Evolutionary conservation across 1,284 basidiomycete genomes (phyloP).

Genomic region (Puccinia sorghi): DNA sequence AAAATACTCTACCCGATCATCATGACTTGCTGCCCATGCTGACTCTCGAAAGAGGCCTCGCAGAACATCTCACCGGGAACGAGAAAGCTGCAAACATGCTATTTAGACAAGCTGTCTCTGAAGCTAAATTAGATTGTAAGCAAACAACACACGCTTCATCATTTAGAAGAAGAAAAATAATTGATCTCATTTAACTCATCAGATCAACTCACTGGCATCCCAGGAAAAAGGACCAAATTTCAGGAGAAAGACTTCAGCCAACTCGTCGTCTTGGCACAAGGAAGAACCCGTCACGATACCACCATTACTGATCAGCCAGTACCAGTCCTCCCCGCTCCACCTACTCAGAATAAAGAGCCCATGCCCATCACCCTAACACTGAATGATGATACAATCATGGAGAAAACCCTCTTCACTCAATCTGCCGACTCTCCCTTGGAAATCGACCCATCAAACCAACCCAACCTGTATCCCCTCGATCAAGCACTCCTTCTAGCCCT

Average conservation of each 20-base stretch:
- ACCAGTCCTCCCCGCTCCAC: neutral
- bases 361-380: constrained; percentile 75
- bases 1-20: neutral
- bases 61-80: constrained; percentile 44
- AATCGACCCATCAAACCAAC: constrained; percentile 39
- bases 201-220: constrained; percentile 83
- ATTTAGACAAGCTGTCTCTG: constrained; percentile 76
- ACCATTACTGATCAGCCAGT: neutral
- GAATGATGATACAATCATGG: constrained; percentile 86
- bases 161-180: too few species aligned
- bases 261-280: constrained; percentile 89
- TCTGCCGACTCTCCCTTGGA: neutral
- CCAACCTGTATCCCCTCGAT: constrained; percentile 78
- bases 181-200: too few species aligned
- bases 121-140: constrained; percentile 71
- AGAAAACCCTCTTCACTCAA: constrained; percentile 82
- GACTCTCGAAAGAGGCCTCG: constrained; percentile 40
- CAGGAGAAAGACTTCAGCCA: constrained; percentile 83
- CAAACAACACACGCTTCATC: neutral
- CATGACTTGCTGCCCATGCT: constrained; percentile 34
- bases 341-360: constrained; percentile 53
- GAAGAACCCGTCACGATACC: constrained; percentile 57
- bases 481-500: constrained; percentile 85
- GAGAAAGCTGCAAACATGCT: constrained; percentile 76
- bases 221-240: constrained; percentile 93